Evolutionary conservation across 2,329 filamentous ascomycete genomes (phyloP).

Genomic region (Alternaria gaisen): DNA sequence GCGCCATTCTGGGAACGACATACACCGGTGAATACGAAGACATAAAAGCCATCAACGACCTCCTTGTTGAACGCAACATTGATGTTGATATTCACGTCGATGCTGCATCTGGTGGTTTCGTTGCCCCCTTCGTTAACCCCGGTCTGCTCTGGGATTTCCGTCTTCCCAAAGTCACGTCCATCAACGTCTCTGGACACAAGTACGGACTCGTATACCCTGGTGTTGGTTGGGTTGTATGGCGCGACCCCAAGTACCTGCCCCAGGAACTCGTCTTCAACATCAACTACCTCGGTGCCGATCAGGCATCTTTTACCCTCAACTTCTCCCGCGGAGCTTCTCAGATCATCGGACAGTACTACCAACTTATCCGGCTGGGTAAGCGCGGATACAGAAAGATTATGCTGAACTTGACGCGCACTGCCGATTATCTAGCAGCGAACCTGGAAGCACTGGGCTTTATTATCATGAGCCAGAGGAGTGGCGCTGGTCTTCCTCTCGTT

Average conservation of each 20-base stretch:
- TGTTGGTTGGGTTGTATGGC: conserved; percentile 94
- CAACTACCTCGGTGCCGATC: conserved; percentile 96
- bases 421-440: conserved; percentile 82
- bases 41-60: conserved; percentile 88
- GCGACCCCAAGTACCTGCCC: conserved; percentile 71
- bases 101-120: conserved; percentile 90
- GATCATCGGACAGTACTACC: conserved; percentile 97
- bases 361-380: conserved; percentile 93
- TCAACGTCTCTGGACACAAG: conserved; percentile 96
- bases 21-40: conserved; percentile 96
- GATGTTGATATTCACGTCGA: conserved; percentile 93
- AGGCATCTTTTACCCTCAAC: conserved; percentile 95
- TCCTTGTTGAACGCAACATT: conserved; percentile 76
- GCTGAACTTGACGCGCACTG: conserved; percentile 88
- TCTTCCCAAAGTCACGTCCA: conserved; percentile 85
- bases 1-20: conserved; percentile 84
- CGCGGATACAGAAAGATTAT: conserved; percentile 92
- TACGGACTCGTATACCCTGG: conserved; percentile 81
- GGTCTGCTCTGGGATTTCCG: conserved; percentile 92
- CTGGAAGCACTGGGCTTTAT: conserved; percentile 81
- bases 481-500: conserved; percentile 84
- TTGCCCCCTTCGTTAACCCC: conserved; percentile 88
- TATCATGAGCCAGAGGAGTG: conserved; percentile 83
- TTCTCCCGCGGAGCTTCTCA: conserved; percentile 96
- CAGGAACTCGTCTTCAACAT: conserved; percentile 98